Conservation (phyloP, 495 filamentous ascomycete species). For the Neurospora africana region DNA sequence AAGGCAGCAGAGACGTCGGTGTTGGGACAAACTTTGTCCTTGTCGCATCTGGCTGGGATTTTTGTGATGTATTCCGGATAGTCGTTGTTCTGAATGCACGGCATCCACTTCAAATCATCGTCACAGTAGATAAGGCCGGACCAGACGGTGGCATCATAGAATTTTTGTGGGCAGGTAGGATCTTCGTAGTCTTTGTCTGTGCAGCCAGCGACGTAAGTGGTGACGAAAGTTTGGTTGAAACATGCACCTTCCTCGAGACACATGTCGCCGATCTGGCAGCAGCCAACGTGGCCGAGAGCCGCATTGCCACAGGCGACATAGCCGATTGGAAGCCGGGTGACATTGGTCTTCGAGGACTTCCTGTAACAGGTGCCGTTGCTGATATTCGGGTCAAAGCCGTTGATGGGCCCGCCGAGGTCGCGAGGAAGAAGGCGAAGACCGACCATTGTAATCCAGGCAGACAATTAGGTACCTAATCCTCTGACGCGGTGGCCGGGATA, state of each 20-base stretch:
- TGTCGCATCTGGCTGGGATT: background rate
- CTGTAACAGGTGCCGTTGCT: slow-evolving; percentile 30
- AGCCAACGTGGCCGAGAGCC: slow-evolving; percentile 19
- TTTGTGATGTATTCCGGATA: background rate
- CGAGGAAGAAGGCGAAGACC: background rate
- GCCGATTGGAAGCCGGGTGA: background rate
- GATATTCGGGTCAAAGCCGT: slow-evolving; percentile 9
- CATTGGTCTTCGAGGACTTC: slow-evolving; percentile 1
- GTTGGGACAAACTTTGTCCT: background rate
- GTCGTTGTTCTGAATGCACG: background rate
- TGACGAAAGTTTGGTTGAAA: slow-evolving; percentile 12
- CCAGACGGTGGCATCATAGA: background rate
- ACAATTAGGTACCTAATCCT: background rate
- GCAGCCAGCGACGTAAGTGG: slow-evolving; percentile 27
- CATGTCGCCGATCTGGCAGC: slow-evolving; percentile 29
- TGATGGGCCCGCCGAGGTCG: slow-evolving; percentile 1
- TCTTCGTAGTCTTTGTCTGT: slow-evolving; percentile 15
- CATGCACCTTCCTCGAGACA: slow-evolving; percentile 16
- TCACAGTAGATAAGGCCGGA: background rate
- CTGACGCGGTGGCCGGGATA: too few species aligned
- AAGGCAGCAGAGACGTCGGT: background rate
- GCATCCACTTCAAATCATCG: background rate
- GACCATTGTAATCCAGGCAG: background rate
- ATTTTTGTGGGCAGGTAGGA: slow-evolving; percentile 12
- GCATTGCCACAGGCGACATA: slow-evolving; percentile 31